phyloP scores from a whole-genome alignment of 129 eudicot genomes.

The Artemisia tridentata region DNA sequence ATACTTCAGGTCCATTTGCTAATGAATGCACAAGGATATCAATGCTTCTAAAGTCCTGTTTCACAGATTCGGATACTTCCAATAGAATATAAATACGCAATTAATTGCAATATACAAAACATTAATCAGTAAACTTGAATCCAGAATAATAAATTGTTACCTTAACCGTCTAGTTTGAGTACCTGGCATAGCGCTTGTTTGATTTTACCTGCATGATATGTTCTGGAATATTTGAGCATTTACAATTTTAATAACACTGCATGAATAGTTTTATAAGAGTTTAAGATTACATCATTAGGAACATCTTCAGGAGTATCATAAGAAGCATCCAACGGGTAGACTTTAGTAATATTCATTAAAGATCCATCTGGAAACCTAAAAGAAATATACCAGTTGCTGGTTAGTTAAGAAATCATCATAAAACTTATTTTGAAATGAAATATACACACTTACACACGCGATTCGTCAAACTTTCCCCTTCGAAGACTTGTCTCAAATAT shows the following conservation, averaged over 20 bases:
- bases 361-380: slow-evolving; percentile 88
- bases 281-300: slow-evolving; percentile 49
- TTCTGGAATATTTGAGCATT: background rate
- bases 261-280: background rate
- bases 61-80: slow-evolving; percentile 83
- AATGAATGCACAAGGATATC: slow-evolving; percentile 86
- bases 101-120: background rate
- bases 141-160: slow-evolving; percentile 19
- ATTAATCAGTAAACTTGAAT: background rate
- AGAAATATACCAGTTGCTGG: background rate
- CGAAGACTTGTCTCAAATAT: slow-evolving; percentile 76
- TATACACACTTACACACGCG: slow-evolving; percentile 53
- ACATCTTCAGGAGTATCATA: slow-evolving; percentile 71
- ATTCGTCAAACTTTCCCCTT: slow-evolving; percentile 83
- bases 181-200: slow-evolving; percentile 61
- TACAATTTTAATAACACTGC: background rate
- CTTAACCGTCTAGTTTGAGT: slow-evolving; percentile 70
- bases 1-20: too few species aligned
- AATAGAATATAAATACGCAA: slow-evolving; percentile 5
- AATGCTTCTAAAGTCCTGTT: slow-evolving; percentile 74
- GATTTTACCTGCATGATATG: slow-evolving; percentile 47
- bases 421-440: background rate
- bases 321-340: too few species aligned
- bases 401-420: background rate
- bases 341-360: slow-evolving; percentile 64